Evolutionary conservation across 768 basidiomycete genomes (phyloP).

Genomic region (Dentipellis sp.): DNA sequence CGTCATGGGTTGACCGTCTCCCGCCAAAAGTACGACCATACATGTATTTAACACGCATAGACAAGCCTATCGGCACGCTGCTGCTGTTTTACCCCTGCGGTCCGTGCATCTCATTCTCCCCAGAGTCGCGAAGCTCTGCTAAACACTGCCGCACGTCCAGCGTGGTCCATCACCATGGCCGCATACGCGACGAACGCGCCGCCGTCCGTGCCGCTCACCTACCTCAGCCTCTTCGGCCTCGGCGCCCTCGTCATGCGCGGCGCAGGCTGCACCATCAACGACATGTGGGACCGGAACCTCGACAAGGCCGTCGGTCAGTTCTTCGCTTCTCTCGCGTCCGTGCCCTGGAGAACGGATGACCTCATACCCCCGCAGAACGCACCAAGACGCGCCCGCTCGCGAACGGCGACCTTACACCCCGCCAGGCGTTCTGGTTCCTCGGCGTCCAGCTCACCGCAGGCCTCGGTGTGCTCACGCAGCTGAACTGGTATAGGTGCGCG

Average conservation of each 20-base stretch:
- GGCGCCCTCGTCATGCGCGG: slow-evolving; percentile 96
- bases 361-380: slow-evolving; percentile 42
- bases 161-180: slow-evolving; percentile 98
- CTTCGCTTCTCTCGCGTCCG: neutral
- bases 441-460: slow-evolving; percentile 75
- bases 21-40: slow-evolving; percentile 65
- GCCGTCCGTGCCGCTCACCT: slow-evolving; percentile 58
- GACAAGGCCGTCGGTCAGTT: slow-evolving; percentile 84
- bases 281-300: slow-evolving; percentile 93
- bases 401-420: slow-evolving; percentile 63
- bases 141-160: slow-evolving; percentile 29
- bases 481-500: slow-evolving; percentile 92
- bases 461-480: slow-evolving; percentile 75
- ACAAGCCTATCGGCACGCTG: slow-evolving; percentile 94
- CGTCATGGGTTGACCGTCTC: slow-evolving; percentile 60
- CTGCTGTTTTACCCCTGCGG: slow-evolving; percentile 92
- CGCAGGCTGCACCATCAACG: slow-evolving; percentile 97
- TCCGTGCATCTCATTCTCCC: slow-evolving; percentile 30
- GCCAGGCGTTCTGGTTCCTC: slow-evolving; percentile 75
- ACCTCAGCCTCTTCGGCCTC: slow-evolving; percentile 74
- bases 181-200: slow-evolving; percentile 71
- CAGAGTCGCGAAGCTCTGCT: neutral
- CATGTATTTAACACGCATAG: slow-evolving; percentile 75
- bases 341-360: neutral
- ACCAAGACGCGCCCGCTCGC: slow-evolving; percentile 88